Evolutionary conservation across 768 basidiomycete species (phyloP).

Genomic region (Lactarius tabidus): DNA sequence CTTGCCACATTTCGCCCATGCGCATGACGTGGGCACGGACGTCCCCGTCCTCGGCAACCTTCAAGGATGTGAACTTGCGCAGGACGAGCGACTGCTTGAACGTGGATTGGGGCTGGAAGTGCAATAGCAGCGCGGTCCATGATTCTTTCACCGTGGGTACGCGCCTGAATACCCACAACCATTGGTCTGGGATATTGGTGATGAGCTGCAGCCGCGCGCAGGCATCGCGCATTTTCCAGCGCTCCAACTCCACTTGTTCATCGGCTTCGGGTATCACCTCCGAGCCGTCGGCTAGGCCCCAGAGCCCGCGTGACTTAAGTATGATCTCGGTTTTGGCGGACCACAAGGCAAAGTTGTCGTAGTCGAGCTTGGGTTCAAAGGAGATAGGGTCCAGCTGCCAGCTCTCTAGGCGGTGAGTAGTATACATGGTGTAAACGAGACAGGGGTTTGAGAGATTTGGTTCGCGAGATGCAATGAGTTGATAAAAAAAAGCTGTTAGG

Average conservation of each 20-base stretch:
- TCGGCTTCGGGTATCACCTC: conserved; percentile 5
- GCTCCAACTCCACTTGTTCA: neutral
- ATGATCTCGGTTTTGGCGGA: conserved; percentile 2
- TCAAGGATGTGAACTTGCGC: conserved; percentile 7
- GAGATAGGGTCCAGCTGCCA: conserved; percentile 22
- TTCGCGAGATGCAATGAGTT: neutral
- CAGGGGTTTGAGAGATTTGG: neutral
- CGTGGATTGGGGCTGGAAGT: conserved; percentile 17
- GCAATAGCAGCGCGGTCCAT: conserved; percentile 14
- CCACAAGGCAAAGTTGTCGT: conserved; percentile 20
- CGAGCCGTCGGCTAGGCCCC: conserved; percentile 15
- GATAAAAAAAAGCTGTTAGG: neutral
- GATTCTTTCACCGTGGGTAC: conserved; percentile 1
- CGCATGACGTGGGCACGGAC: conserved; percentile 17
- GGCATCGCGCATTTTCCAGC: conserved; percentile 22
- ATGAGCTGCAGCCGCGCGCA: conserved; percentile 18
- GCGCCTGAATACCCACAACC: conserved; percentile 14
- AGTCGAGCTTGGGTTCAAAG: conserved; percentile 22
- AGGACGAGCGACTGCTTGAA: conserved; percentile 19
- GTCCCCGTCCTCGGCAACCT: conserved; percentile 14
- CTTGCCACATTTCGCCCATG: conserved; percentile 23
- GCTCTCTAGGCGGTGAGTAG: neutral
- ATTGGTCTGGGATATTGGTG: conserved; percentile 11
- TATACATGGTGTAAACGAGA: neutral
- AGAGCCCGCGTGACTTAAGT: conserved; percentile 19